phyloP scores from a whole-genome alignment of 2,329 filamentous ascomycete species.

The Fusarium sp. region DNA sequence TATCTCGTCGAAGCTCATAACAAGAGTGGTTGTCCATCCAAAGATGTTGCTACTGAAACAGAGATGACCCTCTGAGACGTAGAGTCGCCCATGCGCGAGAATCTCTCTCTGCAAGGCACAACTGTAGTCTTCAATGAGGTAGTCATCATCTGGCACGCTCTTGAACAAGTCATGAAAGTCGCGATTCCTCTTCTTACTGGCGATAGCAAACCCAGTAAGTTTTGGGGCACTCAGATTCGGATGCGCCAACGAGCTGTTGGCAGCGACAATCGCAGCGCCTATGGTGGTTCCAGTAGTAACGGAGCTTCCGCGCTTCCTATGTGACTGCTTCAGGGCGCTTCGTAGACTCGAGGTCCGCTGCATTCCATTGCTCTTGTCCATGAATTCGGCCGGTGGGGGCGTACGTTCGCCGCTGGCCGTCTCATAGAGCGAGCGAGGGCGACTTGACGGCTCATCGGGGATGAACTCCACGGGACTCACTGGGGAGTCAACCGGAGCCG shows the following conservation, averaged over 20 bases:
- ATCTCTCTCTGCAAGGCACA: conserved; percentile 96
- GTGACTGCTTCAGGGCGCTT: conserved; percentile 63
- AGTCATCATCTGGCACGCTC: conserved; percentile 97
- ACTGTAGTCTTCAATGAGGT: conserved; percentile 97
- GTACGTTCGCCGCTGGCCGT: conserved; percentile 64
- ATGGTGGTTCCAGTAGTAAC: conserved; percentile 71
- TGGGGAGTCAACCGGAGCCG: conserved; percentile 61
- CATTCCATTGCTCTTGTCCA: conserved; percentile 64
- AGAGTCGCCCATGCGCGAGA: conserved; percentile 88
- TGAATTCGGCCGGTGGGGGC: conserved; percentile 67
- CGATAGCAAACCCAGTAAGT: conserved; percentile 92
- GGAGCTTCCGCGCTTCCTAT: conserved; percentile 84
- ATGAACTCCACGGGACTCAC: conserved; percentile 40
- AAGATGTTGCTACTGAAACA: conserved; percentile 99
- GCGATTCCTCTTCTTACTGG: conserved; percentile 92
- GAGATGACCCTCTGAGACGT: conserved; percentile 95
- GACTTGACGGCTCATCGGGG: conserved; percentile 49
- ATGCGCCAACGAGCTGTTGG: conserved; percentile 72
- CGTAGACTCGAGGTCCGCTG: conserved; percentile 72
- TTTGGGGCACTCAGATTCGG: conserved; percentile 71
- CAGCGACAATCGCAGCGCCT: conserved; percentile 74
- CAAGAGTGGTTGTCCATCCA: conserved; percentile 95
- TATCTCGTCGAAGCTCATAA: conserved; percentile 98
- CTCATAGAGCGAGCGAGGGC: conserved; percentile 62
- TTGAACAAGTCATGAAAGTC: conserved; percentile 95